Evolutionary conservation across 106 monocot genomes (phyloP).

Genomic region (Acanthochlamys bracteata): DNA sequence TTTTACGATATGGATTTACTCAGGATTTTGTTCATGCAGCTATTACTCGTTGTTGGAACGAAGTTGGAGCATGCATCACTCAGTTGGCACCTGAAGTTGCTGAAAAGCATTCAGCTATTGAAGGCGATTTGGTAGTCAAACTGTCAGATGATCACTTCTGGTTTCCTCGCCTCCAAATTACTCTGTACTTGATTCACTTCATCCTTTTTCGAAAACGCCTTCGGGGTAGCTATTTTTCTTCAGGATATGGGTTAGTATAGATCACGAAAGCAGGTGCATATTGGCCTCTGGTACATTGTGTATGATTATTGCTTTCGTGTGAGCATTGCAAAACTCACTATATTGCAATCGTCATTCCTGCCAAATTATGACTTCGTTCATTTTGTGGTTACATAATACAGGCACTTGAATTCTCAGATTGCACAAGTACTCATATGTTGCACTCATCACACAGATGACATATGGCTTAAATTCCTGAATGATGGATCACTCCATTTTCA

Average conservation of each 20-base stretch:
- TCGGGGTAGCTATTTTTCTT: slow-evolving; percentile 56
- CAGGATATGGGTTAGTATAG: slow-evolving; percentile 47
- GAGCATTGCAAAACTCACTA: not conserved
- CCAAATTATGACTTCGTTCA: too few species aligned
- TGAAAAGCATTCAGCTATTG: slow-evolving; percentile 46
- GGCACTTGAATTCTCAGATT: not conserved
- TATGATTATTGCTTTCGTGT: not conserved
- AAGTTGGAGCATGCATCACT: slow-evolving; percentile 41
- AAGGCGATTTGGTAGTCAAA: slow-evolving; percentile 35
- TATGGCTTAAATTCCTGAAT: slow-evolving; percentile 43
- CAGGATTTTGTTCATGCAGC: slow-evolving; percentile 11
- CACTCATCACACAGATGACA: slow-evolving; percentile 6
- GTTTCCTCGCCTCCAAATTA: slow-evolving; percentile 27
- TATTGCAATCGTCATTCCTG: not conserved
- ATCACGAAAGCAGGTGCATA: not conserved
- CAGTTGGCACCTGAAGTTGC: slow-evolving; percentile 44
- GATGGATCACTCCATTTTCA: slow-evolving; percentile 21
- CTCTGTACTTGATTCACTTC: slow-evolving; percentile 46
- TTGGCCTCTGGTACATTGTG: not conserved
- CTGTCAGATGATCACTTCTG: slow-evolving; percentile 56
- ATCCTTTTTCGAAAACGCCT: slow-evolving; percentile 63
- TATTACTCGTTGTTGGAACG: slow-evolving; percentile 38
- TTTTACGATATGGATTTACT: not conserved
- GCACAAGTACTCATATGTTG: not conserved
- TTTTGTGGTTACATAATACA: not conserved